Evolutionary conservation across 257 asterid species (phyloP), one percentile per base, ranked within the genome.

Genomic region (Cordia subcordata): DNA sequence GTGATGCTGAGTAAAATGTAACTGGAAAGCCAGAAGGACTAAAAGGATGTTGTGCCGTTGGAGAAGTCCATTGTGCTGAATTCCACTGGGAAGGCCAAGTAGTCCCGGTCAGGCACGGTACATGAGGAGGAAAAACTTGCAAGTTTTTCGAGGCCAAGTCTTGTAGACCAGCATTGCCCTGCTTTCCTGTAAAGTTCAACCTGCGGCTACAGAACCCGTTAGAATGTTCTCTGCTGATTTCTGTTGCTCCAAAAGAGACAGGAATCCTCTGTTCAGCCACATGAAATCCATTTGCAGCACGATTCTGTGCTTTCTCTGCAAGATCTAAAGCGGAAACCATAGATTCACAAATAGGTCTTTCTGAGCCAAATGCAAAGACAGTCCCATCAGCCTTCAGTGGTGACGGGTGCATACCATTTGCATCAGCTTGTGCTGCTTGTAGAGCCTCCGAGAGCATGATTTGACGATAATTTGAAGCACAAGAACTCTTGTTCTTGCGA

Each of bases 401-500:
- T 6, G 82, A 60, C 47, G 62, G 59, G 51, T 60, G 80, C 32
- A 73, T 63, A 61, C 84, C 85, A 13, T 69, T 58, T 21, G 57
- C 61, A 27, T 66, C 73, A 5, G 60, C 61, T 5, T 40, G 70
- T 11, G 65, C 70, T 13, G 65, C 70, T 44, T 69, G 84, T 42
- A 68, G 66, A 53, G 72, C 46, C 14, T 72, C 87, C 1, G 81
- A 57, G 11, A 71, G 64, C 64, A 68, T 69, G n/a, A 76, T 52
- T 2, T 67, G 80, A 3, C 54, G 74, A 58, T 68, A 80, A 58
- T 47, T 66, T 0, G 85, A 64, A 1, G 74, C 15, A 8, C 69
- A 57, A 8, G 62, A 20, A 16, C 35, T 66, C n/a, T 87, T 91
- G 57, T 68, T 83, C 65, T 91, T 91, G 14, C 98, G 85, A 0